Base-by-base conservation (phyloP, 2,329 filamentous ascomycete species). In the Curvularia spicifera region DNA sequence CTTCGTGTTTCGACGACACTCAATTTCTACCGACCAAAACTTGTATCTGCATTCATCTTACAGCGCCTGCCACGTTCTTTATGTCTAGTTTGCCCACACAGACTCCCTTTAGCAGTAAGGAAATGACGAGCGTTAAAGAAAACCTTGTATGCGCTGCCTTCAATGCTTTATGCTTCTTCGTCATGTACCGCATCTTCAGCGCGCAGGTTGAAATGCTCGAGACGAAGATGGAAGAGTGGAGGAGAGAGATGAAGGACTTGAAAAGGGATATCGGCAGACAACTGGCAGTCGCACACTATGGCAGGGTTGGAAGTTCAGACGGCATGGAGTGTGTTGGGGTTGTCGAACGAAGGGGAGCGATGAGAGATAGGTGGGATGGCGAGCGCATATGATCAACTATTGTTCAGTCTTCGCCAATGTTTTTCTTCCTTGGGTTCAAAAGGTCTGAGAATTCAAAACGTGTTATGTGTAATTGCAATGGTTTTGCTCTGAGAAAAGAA, bases 161-260 rank as follows among this genome's bases (percentile, higher is more conserved):
- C 28, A 51, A 51, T 6, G 49, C 39, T 22, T 10, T 51, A 12
- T 51, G 20, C 29, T 51, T 51, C 20, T 33, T 51, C 18, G n/a
- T 51, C 20, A 18, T 51, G 26, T 51, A 51, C 10, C 49, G 49
- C 20, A n/a, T 51, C 7, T 51, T 51, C 26, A 51, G 37, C 39
- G 49, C 49, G 2, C 49, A 51, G 13, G 49, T 51, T 1, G 40
- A 43, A 43, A 24, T 31, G 6, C 28, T 51, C 1, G 49, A 51
- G 26, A 33, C 12, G 10, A 31, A 26, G 43, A 33, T 51, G 18
- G 20, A 18, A 24, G 39, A 33, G 6, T 33, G 24, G 26, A 22
- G 39, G 26, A n/a, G 13, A 10, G 49, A 51, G 7, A 24, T 51
- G 12, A 22, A 18, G 10, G 39, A 33, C 3, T 3, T 43, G 6